Conservation (phyloP, 495 filamentous ascomycete species). For the Penicillium canariense region DNA sequence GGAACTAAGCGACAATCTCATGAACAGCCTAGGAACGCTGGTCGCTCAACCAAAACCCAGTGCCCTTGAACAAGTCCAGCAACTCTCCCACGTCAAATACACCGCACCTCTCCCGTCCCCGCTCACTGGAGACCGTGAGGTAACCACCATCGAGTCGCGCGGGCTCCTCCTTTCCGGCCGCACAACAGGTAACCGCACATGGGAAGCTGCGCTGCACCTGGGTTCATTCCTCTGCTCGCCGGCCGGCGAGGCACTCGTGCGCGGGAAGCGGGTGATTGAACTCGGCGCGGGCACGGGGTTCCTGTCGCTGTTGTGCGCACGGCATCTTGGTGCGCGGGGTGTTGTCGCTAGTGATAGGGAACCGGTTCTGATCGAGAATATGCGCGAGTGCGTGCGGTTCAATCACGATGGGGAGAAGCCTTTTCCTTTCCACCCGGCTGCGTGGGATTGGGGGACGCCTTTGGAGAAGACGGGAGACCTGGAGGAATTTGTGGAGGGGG, state of each 20-base stretch:
- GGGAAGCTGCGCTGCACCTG: conserved; percentile 89
- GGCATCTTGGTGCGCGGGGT: conserved; percentile 59
- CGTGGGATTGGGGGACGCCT: conserved; percentile 42
- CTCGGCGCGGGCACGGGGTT: conserved; percentile 88
- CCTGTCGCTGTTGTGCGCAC: conserved; percentile 76
- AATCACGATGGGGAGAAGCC: conserved; percentile 52
- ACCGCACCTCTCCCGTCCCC: conserved; percentile 41
- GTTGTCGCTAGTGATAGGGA: conserved; percentile 83
- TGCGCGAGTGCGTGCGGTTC: conserved; percentile 64
- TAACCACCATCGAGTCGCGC: conserved; percentile 60
- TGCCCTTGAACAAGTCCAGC: conserved; percentile 62
- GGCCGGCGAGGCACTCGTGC: conserved; percentile 42
- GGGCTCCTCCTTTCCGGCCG: conserved; percentile 69
- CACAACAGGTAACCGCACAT: conserved; percentile 86
- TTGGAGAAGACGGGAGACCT: conserved; percentile 16
- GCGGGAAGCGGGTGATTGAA: conserved; percentile 69
- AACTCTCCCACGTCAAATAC: conserved; percentile 75
- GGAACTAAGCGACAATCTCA: conserved; percentile 76
- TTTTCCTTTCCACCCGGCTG: conserved; percentile 34
- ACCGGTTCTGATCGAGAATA: conserved; percentile 62
- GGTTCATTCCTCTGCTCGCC: conserved; percentile 64
- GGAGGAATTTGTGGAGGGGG: conserved; percentile 2
- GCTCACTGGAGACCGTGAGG: conserved; percentile 41
- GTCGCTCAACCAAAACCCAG: conserved; percentile 58
- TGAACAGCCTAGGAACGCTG: conserved; percentile 56